These are phyloP conservation scores for Penicillium sclerotigenum DNA, from an alignment of 2,329 filamentous ascomycete species.

Conservation along the genomic window DNA sequence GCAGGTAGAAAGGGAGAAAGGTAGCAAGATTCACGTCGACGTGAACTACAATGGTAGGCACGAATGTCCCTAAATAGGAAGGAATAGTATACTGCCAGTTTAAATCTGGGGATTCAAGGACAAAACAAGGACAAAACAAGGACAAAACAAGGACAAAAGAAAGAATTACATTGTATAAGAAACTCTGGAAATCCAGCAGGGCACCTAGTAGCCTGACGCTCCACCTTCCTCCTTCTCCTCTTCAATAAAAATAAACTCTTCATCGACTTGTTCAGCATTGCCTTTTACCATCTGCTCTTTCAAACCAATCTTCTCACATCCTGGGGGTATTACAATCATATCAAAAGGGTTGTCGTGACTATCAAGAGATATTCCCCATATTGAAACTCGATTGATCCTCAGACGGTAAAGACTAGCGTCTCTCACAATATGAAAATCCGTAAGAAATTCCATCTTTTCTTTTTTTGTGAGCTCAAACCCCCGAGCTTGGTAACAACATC, in stretches of 20 bases:
- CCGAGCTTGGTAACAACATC: conserved; percentile 1
- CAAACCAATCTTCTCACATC: not conserved
- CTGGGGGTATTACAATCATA: not conserved
- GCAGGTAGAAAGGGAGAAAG: not conserved
- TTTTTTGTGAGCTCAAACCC: not conserved
- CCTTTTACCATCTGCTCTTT: not conserved
- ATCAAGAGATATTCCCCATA: not conserved
- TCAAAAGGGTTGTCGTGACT: not conserved
- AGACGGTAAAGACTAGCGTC: not conserved
- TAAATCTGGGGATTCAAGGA: not conserved
- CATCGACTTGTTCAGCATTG: not conserved
- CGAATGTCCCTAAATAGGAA: not conserved
- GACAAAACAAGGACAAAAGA: not conserved
- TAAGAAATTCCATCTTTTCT: not conserved
- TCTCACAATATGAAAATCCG: not conserved
- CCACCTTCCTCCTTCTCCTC: not conserved
- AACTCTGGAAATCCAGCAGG: not conserved
- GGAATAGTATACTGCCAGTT: not conserved
- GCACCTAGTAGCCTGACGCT: not conserved
- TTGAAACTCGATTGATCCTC: not conserved
- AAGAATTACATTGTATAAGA: not conserved
- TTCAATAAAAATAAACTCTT: not conserved
- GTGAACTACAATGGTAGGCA: not conserved
- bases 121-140: not conserved
- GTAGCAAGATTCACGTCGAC: not conserved